Evolutionary conservation across 352 stramenopile genomes (phyloP).

Genomic region (Phytopythium cucurbitacearum): DNA sequence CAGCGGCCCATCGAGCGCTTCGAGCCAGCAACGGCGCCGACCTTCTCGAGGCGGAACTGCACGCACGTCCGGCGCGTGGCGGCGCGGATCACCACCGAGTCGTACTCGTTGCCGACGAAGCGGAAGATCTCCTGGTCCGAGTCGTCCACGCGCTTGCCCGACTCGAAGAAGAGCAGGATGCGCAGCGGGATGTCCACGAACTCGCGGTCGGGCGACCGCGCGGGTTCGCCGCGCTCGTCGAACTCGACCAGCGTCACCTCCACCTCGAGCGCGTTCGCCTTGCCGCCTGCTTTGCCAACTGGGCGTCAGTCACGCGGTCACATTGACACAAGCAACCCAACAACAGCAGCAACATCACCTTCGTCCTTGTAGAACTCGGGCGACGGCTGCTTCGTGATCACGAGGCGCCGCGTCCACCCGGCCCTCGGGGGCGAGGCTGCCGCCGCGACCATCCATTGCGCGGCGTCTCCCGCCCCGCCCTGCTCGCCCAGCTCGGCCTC

Average conservation of each 20-base stretch:
- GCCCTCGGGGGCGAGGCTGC: conserved; percentile 20
- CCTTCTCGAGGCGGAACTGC: conserved; percentile 83
- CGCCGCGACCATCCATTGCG: conserved; percentile 1
- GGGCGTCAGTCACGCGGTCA: neutral
- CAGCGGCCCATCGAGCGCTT: neutral
- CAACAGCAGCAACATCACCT: conserved; percentile 20
- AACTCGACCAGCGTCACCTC: conserved; percentile 83
- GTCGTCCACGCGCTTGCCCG: conserved; percentile 80
- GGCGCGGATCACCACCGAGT: conserved; percentile 73
- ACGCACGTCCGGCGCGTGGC: conserved; percentile 57
- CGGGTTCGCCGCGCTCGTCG: conserved; percentile 55
- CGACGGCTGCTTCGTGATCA: conserved; percentile 81
- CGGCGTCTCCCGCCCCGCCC: neutral
- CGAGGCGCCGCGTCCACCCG: conserved; percentile 67
- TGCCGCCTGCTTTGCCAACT: conserved; percentile 32
- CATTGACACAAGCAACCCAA: neutral
- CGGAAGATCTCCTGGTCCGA: conserved; percentile 85
- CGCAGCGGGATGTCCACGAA: conserved; percentile 81
- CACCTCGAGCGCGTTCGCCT: conserved; percentile 75
- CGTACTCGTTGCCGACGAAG: conserved; percentile 83
- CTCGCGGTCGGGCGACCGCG: conserved; percentile 59
- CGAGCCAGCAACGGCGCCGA: neutral
- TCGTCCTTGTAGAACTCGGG: conserved; percentile 90
- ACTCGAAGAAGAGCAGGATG: conserved; percentile 82
- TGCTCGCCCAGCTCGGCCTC: neutral